phyloP scores from a whole-genome alignment of 176 grass and related monocot species.

The Metroxylon sagu region DNA sequence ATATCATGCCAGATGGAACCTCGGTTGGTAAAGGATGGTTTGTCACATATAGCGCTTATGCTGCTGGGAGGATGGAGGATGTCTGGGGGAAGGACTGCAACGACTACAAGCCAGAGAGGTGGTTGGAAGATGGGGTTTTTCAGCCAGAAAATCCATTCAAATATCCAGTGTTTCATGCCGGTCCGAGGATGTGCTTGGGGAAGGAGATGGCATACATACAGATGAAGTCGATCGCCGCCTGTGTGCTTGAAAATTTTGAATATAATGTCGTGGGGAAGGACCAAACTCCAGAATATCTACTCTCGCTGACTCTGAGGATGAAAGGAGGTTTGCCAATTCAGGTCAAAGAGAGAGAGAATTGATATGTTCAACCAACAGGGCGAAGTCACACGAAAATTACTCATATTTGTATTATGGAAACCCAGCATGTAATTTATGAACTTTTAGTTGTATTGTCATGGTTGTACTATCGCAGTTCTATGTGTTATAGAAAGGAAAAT shows the following conservation, averaged over 20 bases:
- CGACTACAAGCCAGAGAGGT: slow-evolving; percentile 33
- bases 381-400: too few relatives aligned
- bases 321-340: not conserved
- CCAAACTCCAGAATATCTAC: slow-evolving; percentile 1
- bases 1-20: slow-evolving; percentile 27
- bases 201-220: slow-evolving; percentile 39
- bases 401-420: too few relatives aligned
- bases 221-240: slow-evolving; percentile 25
- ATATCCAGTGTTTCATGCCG: slow-evolving; percentile 33
- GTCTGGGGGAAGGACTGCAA: slow-evolving; percentile 36
- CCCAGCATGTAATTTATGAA: too few relatives aligned
- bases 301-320: slow-evolving; percentile 25
- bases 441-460: too few relatives aligned
- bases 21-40: slow-evolving; percentile 8
- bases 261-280: not conserved
- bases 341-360: too few relatives aligned
- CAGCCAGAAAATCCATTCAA: slow-evolving; percentile 20
- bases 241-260: slow-evolving; percentile 8
- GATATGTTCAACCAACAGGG: too few relatives aligned
- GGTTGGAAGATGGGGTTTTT: slow-evolving; percentile 26
- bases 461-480: too few relatives aligned
- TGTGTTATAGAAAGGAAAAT: too few relatives aligned
- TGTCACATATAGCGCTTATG: slow-evolving; percentile 28
- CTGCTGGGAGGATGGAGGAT: slow-evolving; percentile 14
- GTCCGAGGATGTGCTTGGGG: slow-evolving; percentile 28